phyloP scores from a whole-genome alignment of 2,329 filamentous ascomycete genomes.

The Nemania diffusa region DNA sequence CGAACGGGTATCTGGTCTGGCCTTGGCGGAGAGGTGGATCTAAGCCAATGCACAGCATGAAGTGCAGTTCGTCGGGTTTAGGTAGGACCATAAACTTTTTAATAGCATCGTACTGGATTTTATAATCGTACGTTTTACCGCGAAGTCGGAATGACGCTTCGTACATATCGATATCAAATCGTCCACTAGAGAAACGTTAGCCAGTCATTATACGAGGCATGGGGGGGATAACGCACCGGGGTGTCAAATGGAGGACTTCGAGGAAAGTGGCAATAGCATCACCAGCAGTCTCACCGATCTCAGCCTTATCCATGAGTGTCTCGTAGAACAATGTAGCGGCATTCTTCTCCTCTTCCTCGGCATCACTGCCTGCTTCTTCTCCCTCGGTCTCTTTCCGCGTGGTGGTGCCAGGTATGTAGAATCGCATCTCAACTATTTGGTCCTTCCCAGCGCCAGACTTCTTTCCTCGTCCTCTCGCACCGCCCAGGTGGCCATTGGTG shows the following conservation, averaged over 20 bases:
- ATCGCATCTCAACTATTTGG: constrained; percentile 97
- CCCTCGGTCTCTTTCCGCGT: constrained; percentile 80
- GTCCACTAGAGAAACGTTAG: constrained; percentile 72
- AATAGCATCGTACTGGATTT: constrained; percentile 97
- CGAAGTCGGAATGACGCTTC: constrained; percentile 95
- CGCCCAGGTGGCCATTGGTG: constrained; percentile 77
- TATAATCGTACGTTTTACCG: constrained; percentile 99
- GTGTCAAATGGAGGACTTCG: constrained; percentile 95
- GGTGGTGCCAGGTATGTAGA: constrained; percentile 94
- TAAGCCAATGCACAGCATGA: constrained; percentile 91
- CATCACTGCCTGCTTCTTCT: constrained; percentile 75
- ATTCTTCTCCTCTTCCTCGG: constrained; percentile 85
- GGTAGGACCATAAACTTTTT: constrained; percentile 99
- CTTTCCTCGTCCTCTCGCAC: constrained; percentile 79
- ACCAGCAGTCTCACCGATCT: constrained; percentile 98
- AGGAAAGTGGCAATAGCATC: constrained; percentile 98
- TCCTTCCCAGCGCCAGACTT: constrained; percentile 91
- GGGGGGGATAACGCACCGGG: constrained; percentile 66
- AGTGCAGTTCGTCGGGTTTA: constrained; percentile 98
- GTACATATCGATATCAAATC: constrained; percentile 99
- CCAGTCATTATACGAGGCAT: not conserved
- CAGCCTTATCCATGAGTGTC: constrained; percentile 96
- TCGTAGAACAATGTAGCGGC: constrained; percentile 98
- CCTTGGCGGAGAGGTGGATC: constrained; percentile 96
- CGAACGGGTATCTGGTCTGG: constrained; percentile 96